Conservation (phyloP, 805 yeast genomes). For the Myxozyma sirexii region DNA sequence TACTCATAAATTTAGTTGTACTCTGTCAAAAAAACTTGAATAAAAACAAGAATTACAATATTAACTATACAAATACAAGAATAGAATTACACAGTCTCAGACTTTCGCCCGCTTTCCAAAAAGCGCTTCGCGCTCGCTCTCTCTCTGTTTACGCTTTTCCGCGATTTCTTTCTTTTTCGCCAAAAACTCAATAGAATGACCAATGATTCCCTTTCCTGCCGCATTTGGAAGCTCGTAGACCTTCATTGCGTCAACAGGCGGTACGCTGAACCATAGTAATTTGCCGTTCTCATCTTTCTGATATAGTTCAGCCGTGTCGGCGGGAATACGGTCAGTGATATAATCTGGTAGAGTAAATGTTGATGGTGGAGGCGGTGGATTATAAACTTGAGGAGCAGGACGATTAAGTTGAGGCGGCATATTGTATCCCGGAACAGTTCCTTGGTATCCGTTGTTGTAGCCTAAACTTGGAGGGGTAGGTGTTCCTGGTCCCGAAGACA, state of each 20-base stretch:
- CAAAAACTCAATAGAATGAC: constrained; percentile 29
- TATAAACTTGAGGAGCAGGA: constrained; percentile 29
- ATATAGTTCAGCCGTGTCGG: constrained; percentile 32
- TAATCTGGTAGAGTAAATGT: constrained; percentile 43
- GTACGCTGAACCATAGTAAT: constrained; percentile 37
- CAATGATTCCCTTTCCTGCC: constrained; percentile 22
- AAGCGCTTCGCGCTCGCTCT: constrained; percentile 10
- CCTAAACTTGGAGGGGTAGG: constrained; percentile 14
- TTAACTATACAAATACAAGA: too few relatives aligned
- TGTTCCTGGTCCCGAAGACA: constrained; percentile 21
- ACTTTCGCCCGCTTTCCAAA: constrained; percentile 7
- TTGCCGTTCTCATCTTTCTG: constrained; percentile 33
- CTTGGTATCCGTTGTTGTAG: constrained; percentile 11
- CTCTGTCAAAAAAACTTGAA: too few relatives aligned
- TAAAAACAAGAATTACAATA: too few relatives aligned
- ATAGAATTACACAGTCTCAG: too few relatives aligned
- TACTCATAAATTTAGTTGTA: too few relatives aligned
- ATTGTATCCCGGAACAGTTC: background rate
- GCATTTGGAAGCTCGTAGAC: constrained; percentile 1
- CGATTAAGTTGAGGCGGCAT: constrained; percentile 18
- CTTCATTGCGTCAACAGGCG: constrained; percentile 35
- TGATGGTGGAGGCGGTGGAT: constrained; percentile 42
- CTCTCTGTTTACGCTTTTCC: constrained; percentile 29
- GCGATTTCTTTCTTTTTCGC: constrained; percentile 19
- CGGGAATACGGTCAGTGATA: constrained; percentile 33